Percentiles rank a stretch among this genome's conserved stretches.
phyloP scores from a whole-genome alignment of 768 basidiomycete species.

The Auricularia sp. region DNA sequence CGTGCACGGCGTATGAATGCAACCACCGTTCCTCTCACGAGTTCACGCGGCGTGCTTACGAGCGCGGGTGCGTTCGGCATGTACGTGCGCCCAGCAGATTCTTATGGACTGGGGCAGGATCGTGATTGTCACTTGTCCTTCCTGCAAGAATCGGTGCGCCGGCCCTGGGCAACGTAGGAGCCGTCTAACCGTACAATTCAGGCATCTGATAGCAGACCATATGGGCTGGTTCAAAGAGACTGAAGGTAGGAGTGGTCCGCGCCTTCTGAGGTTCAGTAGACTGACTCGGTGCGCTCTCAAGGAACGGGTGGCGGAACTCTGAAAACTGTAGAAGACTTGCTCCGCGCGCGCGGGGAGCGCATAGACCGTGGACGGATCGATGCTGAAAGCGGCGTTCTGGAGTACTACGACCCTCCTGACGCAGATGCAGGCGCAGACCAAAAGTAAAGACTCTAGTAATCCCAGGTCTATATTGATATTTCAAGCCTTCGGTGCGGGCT shows the following conservation, averaged over 20 bases:
- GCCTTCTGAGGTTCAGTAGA: neutral
- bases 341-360: conserved; percentile 68
- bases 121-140: conserved; percentile 85
- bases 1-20: conserved; percentile 71
- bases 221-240: conserved; percentile 83
- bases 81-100: neutral
- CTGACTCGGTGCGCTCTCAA: conserved; percentile 3
- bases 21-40: conserved; percentile 75
- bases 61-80: conserved; percentile 39
- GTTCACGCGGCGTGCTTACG: conserved; percentile 78
- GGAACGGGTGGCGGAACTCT: conserved; percentile 58
- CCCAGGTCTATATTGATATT: neutral
- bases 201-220: conserved; percentile 83
- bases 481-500: conserved; percentile 23
- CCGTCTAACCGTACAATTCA: conserved; percentile 17
- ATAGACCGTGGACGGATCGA: conserved; percentile 45
- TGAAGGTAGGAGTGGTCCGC: conserved; percentile 9
- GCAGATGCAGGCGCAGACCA: neutral
- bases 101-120: conserved; percentile 24
- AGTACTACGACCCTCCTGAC: conserved; percentile 26
- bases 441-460: neutral
- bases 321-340: conserved; percentile 73
- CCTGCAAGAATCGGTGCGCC: conserved; percentile 74
- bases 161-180: neutral
- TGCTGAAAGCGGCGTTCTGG: conserved; percentile 40